A percentile compares a stretch with the other conserved stretches of the same genome.
Conservation (phyloP, 768 basidiomycete genomes). For the Phaeotremella fagi region DNA sequence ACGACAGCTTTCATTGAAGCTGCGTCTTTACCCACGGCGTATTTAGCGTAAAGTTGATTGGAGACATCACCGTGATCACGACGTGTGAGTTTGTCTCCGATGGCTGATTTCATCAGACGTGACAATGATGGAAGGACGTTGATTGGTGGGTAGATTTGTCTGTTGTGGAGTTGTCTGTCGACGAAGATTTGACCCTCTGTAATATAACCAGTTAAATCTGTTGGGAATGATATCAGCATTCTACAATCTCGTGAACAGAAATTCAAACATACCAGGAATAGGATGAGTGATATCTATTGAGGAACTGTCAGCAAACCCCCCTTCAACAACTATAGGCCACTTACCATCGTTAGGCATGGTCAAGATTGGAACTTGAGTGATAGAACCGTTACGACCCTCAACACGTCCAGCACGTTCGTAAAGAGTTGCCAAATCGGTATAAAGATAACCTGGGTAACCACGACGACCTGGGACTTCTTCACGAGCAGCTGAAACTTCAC, state of each 20-base stretch:
- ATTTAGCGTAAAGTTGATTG: conserved; percentile 97
- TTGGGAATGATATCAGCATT: conserved; percentile 6
- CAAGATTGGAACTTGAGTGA: conserved; percentile 98
- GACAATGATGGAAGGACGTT: conserved; percentile 98
- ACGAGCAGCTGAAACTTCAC: conserved; percentile 89
- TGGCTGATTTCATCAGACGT: conserved; percentile 99
- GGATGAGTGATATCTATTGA: conserved; percentile 96
- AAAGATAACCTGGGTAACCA: conserved; percentile 72
- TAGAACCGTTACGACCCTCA: conserved; percentile 93
- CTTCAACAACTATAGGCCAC: conserved; percentile 23
- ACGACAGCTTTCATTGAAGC: conserved; percentile 99
- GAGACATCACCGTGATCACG: conserved; percentile 99
- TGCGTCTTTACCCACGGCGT: conserved; percentile 94
- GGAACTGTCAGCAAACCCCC: conserved; percentile 5
- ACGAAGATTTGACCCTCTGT: conserved; percentile 98
- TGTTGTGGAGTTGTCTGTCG: conserved; percentile 92
- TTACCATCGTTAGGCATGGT: conserved; percentile 99
- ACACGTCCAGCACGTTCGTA: conserved; percentile 99
- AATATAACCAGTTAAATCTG: conserved; percentile 96
- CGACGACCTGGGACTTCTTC: conserved; percentile 99
- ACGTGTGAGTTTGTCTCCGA: conserved; percentile 92
- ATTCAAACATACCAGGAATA: conserved; percentile 58
- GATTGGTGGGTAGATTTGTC: conserved; percentile 90
- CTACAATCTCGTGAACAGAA: neutral
- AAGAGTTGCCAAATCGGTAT: conserved; percentile 97